Evolutionary conservation across 345 rosid genomes (phyloP).

Genomic region (Syzygium jambos): DNA sequence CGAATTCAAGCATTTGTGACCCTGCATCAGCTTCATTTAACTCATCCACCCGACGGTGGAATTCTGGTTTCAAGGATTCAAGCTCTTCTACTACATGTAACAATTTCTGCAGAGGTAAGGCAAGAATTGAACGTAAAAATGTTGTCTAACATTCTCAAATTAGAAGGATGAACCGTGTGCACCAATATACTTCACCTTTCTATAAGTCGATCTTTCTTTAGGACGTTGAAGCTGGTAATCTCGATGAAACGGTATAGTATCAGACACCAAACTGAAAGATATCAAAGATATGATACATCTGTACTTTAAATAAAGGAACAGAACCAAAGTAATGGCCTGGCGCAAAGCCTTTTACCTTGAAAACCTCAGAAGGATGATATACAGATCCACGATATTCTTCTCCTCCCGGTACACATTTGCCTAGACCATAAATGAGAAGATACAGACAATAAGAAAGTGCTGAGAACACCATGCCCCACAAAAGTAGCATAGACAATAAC

Average conservation of each 20-base stretch:
- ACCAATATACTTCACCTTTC: slow-evolving; percentile 46
- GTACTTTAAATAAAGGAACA: not conserved
- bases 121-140: not conserved
- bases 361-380: slow-evolving; percentile 79
- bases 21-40: slow-evolving; percentile 28
- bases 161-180: not conserved
- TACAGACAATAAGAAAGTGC: not conserved
- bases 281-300: not conserved
- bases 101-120: slow-evolving; percentile 41
- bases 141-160: not conserved
- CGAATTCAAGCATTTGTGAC: slow-evolving; percentile 20
- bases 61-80: slow-evolving; percentile 74
- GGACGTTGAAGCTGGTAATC: slow-evolving; percentile 53
- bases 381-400: slow-evolving; percentile 84
- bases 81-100: slow-evolving; percentile 65
- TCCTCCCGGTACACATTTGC: slow-evolving; percentile 76
- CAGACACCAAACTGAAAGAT: slow-evolving; percentile 72
- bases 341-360: slow-evolving; percentile 46
- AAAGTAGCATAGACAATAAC: not conserved
- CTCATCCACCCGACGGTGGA: slow-evolving; percentile 37
- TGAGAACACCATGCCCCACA: not conserved
- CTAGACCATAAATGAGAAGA: slow-evolving; percentile 16
- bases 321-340: not conserved
- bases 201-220: slow-evolving; percentile 49
- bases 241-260: slow-evolving; percentile 86